Base-by-base conservation (phyloP, 2,329 filamentous ascomycete genomes). In the Xylariaceae sp. region DNA sequence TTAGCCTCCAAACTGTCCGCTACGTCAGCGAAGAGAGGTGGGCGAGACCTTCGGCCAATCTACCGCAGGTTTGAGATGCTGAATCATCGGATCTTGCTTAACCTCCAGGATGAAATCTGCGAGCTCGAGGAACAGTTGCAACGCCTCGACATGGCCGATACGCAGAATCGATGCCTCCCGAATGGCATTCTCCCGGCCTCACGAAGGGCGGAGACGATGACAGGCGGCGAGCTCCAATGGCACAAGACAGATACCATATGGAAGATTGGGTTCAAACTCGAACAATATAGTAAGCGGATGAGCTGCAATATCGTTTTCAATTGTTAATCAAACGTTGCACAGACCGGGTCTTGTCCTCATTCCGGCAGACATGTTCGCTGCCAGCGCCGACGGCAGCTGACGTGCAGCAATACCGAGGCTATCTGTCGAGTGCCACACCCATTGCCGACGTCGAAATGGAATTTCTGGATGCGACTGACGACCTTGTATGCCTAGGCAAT, bases 31-130 rank as follows among this genome's bases (percentile, higher is more conserved):
- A 58, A 69, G 65, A 53, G 69, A 65, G 1, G 35, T 10, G 64
- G 58, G 15, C 62, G 56, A n/a, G 45, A 57, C 37, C 63, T 71
- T 30, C 64, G 66, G 51, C 90, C 90, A 0, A 82, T 96, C 60
- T 96, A 96, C 72, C 85, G 92, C 49, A 87, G 87, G 58, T 97
- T 97, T 69, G 87, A 90, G 70, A 81, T 84, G 9, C 76, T 96
- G 15, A 92, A 94, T 67, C 91, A 96, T 71, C 86, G 92, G 2
- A 76, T 96, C 2, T 76, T 97, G 2, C 78, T 96, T 0, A 87
- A 94, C 63, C 79, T 96, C 13, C 92, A 96, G 73, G 91, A 96
- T 69, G 90, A 96, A 71, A 83, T 96, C 15, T 80, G 81, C 35
- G 88, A 93, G 67, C 78, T 96, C 44, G 92, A 96, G 73, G 87